Conservation (phyloP, 2,329 filamentous ascomycete genomes). For the Stylonectria norvegica region DNA sequence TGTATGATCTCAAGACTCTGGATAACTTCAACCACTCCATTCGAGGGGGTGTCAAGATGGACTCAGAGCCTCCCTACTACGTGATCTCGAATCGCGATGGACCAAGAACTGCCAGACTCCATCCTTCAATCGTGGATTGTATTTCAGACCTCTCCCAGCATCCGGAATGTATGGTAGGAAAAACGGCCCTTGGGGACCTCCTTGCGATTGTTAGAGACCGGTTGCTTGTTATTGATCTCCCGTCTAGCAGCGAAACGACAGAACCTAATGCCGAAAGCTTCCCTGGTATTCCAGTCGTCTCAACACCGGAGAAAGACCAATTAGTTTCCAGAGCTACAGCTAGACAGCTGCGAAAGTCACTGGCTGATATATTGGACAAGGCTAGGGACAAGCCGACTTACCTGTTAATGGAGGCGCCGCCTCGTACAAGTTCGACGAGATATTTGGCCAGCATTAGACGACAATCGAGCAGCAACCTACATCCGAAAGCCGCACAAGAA, state of each 20-base stretch:
- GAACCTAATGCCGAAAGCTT: neutral
- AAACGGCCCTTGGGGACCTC: neutral
- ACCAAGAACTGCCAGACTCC: too few relatives aligned
- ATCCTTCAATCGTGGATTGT: neutral
- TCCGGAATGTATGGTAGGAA: neutral
- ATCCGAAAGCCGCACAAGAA: neutral
- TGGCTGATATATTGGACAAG: neutral
- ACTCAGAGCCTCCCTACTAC: too few relatives aligned
- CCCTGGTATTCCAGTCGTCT: neutral
- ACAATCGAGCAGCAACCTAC: neutral
- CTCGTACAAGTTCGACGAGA: neutral
- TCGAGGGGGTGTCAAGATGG: too few relatives aligned
- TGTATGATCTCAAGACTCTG: constrained; percentile 16
- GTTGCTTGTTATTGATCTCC: neutral
- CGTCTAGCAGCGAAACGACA: neutral
- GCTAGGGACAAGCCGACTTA: neutral
- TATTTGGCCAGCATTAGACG: neutral
- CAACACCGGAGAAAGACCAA: neutral
- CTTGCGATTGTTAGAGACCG: neutral
- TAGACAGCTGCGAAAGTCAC: neutral
- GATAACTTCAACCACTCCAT: constrained; percentile 8
- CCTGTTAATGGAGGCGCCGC: neutral
- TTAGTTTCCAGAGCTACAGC: neutral
- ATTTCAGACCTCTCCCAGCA: neutral
- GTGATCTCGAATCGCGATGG: too few relatives aligned